phyloP scores from a whole-genome alignment of 306 rosid genomes.

The Cucumis hystrix region DNA sequence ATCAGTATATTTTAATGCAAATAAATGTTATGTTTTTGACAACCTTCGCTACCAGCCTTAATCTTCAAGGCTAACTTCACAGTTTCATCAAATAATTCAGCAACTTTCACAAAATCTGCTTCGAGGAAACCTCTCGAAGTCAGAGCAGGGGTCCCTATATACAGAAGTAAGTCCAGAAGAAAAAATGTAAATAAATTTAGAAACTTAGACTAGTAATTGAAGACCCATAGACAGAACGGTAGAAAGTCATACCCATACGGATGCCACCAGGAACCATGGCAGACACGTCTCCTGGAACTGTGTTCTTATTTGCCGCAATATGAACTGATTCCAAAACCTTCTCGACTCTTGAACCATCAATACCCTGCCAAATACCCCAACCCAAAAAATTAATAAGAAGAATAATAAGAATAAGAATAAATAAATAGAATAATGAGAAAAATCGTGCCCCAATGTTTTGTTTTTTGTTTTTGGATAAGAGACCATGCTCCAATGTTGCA shows the following conservation, averaged over 20 bases:
- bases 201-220: slow-evolving; percentile 1
- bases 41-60: slow-evolving; percentile 62
- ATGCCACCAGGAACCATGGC: slow-evolving; percentile 98
- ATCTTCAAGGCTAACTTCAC: slow-evolving; percentile 81
- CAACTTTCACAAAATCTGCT: slow-evolving; percentile 75
- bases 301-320: slow-evolving; percentile 90
- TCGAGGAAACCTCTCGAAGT: slow-evolving; percentile 88
- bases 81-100: slow-evolving; percentile 68
- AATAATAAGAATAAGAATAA: not conserved
- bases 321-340: slow-evolving; percentile 82
- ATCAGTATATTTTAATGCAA: not conserved
- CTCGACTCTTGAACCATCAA: slow-evolving; percentile 95
- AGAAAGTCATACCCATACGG: slow-evolving; percentile 61
- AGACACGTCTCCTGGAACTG: slow-evolving; percentile 97
- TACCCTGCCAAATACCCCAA: slow-evolving; percentile 39
- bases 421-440: not conserved
- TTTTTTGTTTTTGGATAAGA: too few species aligned
- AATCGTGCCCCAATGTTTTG: not conserved
- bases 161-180: not conserved
- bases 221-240: slow-evolving; percentile 3
- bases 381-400: not conserved
- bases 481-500: not conserved
- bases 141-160: slow-evolving; percentile 85
- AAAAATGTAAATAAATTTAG: not conserved
- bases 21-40: not conserved